These are phyloP conservation scores for Niveomyces coronatus DNA, from an alignment of 2,329 filamentous ascomycete species.

Conservation along the genomic window DNA sequence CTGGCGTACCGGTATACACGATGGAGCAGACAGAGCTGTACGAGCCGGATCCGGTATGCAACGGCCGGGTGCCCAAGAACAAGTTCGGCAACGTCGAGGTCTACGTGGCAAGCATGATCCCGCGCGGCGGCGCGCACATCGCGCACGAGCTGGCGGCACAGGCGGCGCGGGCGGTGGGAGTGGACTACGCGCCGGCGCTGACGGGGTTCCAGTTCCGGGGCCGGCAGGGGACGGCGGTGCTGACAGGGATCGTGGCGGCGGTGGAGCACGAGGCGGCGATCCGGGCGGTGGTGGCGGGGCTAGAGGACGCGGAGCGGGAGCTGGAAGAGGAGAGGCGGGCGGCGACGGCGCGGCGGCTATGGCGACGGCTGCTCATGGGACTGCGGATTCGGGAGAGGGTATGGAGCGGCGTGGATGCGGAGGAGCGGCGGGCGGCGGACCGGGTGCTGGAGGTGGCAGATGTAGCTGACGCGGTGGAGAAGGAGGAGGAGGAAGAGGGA, in stretches of 20 bases:
- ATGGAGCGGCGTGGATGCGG: slow-evolving; percentile 44
- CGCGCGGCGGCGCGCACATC: slow-evolving; percentile 68
- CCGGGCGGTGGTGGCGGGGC: slow-evolving; percentile 53
- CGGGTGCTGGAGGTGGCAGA: slow-evolving; percentile 14
- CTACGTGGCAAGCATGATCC: slow-evolving; percentile 88
- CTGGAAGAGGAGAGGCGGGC: slow-evolving; percentile 61
- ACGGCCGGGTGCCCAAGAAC: slow-evolving; percentile 76
- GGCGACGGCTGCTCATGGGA: slow-evolving; percentile 60
- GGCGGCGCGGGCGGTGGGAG: slow-evolving; percentile 63
- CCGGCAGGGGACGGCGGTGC: slow-evolving; percentile 72
- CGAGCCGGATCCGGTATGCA: slow-evolving; percentile 61
- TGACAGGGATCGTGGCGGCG: slow-evolving; percentile 70
- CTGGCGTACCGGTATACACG: slow-evolving; percentile 48
- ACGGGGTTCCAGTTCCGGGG: slow-evolving; percentile 85
- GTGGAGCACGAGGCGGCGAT: slow-evolving; percentile 62
- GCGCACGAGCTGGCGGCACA: slow-evolving; percentile 46
- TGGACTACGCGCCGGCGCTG: slow-evolving; percentile 84
- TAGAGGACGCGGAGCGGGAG: slow-evolving; percentile 56
- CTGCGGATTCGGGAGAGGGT: slow-evolving; percentile 68
- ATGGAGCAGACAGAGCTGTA: slow-evolving; percentile 63
- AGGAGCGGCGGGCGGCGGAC: slow-evolving; percentile 30
- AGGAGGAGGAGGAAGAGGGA: slow-evolving; percentile 24
- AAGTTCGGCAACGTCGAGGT: slow-evolving; percentile 90
- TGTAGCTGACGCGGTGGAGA: slow-evolving; percentile 23
- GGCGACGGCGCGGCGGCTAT: slow-evolving; percentile 58